These are phyloP conservation scores for Galerina sulciceps DNA, from an alignment of 768 basidiomycete genomes.

Conservation along the genomic window DNA sequence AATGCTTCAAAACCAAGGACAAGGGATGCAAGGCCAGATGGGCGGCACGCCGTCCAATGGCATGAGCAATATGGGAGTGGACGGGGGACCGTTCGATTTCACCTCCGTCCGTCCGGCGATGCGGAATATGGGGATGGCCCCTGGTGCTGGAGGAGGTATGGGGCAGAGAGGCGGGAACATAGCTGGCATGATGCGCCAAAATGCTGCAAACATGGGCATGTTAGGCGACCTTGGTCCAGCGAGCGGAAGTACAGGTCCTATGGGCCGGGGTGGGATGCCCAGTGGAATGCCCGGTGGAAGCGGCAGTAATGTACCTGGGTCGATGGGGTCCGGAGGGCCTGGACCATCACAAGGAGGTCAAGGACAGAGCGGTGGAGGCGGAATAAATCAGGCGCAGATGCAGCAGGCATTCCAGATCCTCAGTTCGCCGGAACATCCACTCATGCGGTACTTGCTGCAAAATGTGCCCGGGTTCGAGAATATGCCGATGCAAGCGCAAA, in stretches of 20 bases:
- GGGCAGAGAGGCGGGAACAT: not conserved
- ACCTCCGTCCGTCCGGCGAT: conserved; percentile 2
- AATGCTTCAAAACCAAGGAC: not conserved
- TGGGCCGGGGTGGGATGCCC: not conserved
- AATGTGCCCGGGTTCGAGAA: conserved; percentile 56
- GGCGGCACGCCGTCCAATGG: conserved; percentile 1
- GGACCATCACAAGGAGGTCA: not conserved
- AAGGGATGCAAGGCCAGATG: conserved; percentile 3
- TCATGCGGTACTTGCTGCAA: conserved; percentile 58
- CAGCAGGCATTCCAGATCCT: conserved; percentile 44
- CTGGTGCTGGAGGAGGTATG: conserved; percentile 11
- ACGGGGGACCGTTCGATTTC: not conserved
- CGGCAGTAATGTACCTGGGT: not conserved
- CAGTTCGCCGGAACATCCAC: conserved; percentile 58
- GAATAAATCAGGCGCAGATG: not conserved
- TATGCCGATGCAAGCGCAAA: conserved; percentile 56
- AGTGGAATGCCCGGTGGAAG: not conserved
- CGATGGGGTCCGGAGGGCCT: not conserved
- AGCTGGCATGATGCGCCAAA: not conserved
- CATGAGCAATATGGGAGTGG: conserved; percentile 6
- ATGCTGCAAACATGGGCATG: not conserved
- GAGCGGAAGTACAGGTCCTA: not conserved
- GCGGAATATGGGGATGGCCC: conserved; percentile 5
- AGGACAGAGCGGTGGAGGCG: not conserved
- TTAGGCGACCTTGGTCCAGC: not conserved